Base-by-base conservation (phyloP, 148 eudicot genomes). In the Camellia granthamiana region DNA sequence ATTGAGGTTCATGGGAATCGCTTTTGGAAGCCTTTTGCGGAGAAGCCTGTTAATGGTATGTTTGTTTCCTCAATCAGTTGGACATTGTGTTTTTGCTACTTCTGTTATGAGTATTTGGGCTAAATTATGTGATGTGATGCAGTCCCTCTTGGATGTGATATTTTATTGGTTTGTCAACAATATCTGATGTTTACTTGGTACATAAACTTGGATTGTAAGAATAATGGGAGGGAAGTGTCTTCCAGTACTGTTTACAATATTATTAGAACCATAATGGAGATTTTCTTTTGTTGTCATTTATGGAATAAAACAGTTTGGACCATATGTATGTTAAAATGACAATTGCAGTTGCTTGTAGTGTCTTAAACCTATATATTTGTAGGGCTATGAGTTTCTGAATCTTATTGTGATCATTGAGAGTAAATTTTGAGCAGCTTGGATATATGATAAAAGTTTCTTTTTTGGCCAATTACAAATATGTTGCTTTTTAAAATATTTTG, bases 1-100 rank as follows among this genome's bases (percentile, higher is more conserved):
- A 92, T 94, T 71, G 95, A 92, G 84, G 99, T 96, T 63, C 91
- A 86, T 64, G 99, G 99, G 49, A 87, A 86, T 67, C 95, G 95
- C 30, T 90, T 94, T 71, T 96, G 91, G 88, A 96, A 96, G 91
- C 99, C 99, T 60, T 96, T 96, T 85, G 99, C 94, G 83, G 99
- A 96, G 89, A 96, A 96, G 78, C 99, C 98, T 80, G 90, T 96
- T 84, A 84, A 92, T 86, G 99, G 99, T 94, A 84, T 78, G 49
- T 21, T n/a, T 69, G 67, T 73, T 41, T 54, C 23, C 15, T 52
- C 10, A 44, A n/a, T 1, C 60, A 58, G 14, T 18, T 7, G 7
- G 52, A 49, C 5, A 49, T 49, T 14, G 7, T 12, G 52, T 42
- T 47, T 62, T 72, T 68, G 49, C 44, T 15, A 6, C 16, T 14